Percentiles rank a stretch among this genome's conserved stretches.
Conservation (phyloP, 2,329 filamentous ascomycete genomes). For the Aspergillus pseudonomiae region DNA sequence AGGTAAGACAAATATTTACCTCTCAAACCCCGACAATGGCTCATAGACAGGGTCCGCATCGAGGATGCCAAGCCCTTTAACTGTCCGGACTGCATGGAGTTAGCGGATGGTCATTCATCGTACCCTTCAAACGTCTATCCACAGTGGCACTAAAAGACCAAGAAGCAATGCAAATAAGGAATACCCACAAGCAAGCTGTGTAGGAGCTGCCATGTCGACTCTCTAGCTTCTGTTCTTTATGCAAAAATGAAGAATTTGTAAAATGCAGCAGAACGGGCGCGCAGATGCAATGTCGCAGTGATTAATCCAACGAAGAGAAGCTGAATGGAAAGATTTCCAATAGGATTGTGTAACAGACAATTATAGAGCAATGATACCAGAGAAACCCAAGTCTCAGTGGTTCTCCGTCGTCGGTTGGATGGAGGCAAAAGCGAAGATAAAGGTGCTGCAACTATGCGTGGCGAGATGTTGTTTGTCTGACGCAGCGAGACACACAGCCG, state of each 20-base stretch:
- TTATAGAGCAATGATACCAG: constrained; percentile 1
- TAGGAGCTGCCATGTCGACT: constrained; percentile 74
- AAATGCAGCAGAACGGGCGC: constrained; percentile 9
- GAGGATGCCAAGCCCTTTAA: constrained; percentile 92
- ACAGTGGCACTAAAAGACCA: not conserved
- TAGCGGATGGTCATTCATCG: constrained; percentile 15
- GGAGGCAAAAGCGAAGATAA: constrained; percentile 1
- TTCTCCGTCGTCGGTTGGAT: not conserved
- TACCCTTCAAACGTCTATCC: not conserved
- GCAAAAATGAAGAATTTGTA: constrained; percentile 11
- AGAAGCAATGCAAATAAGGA: not conserved
- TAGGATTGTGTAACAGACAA: constrained; percentile 11
- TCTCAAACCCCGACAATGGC: constrained; percentile 75
- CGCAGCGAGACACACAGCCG: constrained; percentile 19
- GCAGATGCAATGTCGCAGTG: constrained; percentile 9
- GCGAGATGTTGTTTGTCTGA: constrained; percentile 23
- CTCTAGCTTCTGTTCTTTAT: constrained; percentile 13
- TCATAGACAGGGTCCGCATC: constrained; percentile 89
- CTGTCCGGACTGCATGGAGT: constrained; percentile 72
- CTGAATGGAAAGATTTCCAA: constrained; percentile 11
- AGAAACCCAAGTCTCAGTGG: not conserved
- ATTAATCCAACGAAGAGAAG: constrained; percentile 6
- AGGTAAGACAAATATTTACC: constrained; percentile 38
- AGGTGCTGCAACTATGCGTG: constrained; percentile 17
- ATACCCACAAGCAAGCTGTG: constrained; percentile 83